phyloP scores from a whole-genome alignment of 208 protist species.

The Lotmaria passim region DNA sequence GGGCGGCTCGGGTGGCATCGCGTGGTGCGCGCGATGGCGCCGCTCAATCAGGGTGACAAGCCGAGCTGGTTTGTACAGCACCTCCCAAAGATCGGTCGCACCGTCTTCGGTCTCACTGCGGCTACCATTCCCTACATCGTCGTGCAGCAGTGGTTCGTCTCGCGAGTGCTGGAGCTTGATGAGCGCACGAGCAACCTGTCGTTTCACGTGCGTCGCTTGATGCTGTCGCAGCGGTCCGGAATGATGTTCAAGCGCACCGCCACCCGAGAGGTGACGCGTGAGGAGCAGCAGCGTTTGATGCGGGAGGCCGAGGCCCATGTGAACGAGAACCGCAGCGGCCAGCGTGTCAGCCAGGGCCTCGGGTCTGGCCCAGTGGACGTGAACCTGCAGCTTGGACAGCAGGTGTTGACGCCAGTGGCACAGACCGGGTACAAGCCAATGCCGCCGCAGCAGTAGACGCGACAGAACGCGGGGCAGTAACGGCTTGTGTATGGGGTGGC shows the following conservation, averaged over 20 bases:
- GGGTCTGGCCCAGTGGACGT: slow-evolving; percentile 64
- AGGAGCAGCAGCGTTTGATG: slow-evolving; percentile 82
- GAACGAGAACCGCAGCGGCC: slow-evolving; percentile 74
- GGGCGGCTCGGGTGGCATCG: slow-evolving; percentile 72
- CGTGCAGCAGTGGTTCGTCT: slow-evolving; percentile 84
- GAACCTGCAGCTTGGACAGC: slow-evolving; percentile 72
- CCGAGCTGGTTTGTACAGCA: slow-evolving; percentile 33
- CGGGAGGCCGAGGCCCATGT: slow-evolving; percentile 60
- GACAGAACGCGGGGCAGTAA: slow-evolving; percentile 1
- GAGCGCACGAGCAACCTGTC: slow-evolving; percentile 72
- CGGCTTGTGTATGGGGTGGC: too few relatives aligned
- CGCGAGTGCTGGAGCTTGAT: slow-evolving; percentile 67
- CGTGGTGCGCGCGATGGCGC: slow-evolving; percentile 56
- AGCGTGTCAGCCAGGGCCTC: slow-evolving; percentile 54
- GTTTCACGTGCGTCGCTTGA: slow-evolving; percentile 75
- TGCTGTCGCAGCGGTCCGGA: slow-evolving; percentile 75
- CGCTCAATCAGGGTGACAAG: slow-evolving; percentile 18
- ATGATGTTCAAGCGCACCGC: slow-evolving; percentile 91
- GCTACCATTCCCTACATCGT: slow-evolving; percentile 75
- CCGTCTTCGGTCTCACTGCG: slow-evolving; percentile 55
- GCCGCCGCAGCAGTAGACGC: slow-evolving; percentile 34
- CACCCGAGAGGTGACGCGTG: slow-evolving; percentile 82
- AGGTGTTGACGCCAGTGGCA: slow-evolving; percentile 78
- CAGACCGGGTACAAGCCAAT: slow-evolving; percentile 84
- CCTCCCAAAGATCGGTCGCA: slow-evolving; percentile 60